Percentiles rank a stretch among this genome's conserved stretches.
These are phyloP conservation scores for Cenchrus americanus DNA, from an alignment of 176 grass and related monocot species.

Conservation along the genomic window DNA sequence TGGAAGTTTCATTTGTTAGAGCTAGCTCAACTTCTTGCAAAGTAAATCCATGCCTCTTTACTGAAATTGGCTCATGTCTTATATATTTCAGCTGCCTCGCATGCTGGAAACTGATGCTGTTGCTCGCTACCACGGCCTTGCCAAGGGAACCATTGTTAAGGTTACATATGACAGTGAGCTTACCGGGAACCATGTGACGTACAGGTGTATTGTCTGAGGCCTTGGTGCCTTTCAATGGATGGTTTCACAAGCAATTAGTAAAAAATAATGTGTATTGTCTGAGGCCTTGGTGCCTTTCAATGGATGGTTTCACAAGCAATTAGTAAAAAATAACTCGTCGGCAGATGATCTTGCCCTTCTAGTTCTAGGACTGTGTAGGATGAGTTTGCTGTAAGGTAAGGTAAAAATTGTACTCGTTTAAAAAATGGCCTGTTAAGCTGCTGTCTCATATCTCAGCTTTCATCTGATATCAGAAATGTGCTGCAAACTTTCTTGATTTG, in stretches of 20 bases:
- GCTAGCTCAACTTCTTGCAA: background rate
- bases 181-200: constrained; percentile 60
- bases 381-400: background rate
- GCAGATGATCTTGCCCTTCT: background rate
- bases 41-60: background rate
- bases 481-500: background rate
- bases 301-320: background rate
- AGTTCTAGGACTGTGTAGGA: background rate
- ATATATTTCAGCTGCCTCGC: constrained; percentile 65
- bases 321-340: background rate
- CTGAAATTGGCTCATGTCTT: constrained; percentile 24
- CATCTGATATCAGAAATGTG: background rate
- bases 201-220: constrained; percentile 59
- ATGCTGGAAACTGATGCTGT: constrained; percentile 85
- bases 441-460: background rate
- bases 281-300: background rate
- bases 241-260: background rate
- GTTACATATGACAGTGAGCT: constrained; percentile 72
- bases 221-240: background rate
- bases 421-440: background rate
- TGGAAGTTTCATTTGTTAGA: background rate
- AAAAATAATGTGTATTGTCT: constrained; percentile 57
- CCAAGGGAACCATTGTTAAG: constrained; percentile 80
- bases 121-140: constrained; percentile 71
- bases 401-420: background rate